Base-by-base conservation (phyloP, 225 moss, liverwort and hornwort genomes). In the Physcomitrium patens region DNA sequence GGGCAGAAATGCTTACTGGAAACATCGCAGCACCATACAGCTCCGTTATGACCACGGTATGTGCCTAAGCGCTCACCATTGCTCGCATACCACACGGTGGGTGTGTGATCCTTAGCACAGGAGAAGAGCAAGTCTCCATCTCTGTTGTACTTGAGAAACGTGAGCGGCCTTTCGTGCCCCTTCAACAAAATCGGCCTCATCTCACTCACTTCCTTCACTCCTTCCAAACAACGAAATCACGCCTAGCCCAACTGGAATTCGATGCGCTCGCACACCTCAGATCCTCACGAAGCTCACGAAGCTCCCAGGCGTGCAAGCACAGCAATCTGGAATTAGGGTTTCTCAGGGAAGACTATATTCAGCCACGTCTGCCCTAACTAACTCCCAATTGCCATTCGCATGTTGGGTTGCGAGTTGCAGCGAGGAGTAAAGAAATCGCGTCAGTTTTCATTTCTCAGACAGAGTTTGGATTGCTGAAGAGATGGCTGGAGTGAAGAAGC, bases 141-240 rank as follows among this genome's bases (percentile, higher is more conserved):
- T 52, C 92, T 68, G 46, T 90, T 92, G 68, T 92, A 90, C 77
- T 90, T 90, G 10, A 92, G 77, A 77, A 92, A 90, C 42, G 86
- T 92, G 16, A 92, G 79, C 12, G 86, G 90, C 88, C 92, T 88
- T 69, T 90, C 92, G 12, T 92, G 90, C 14, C 88, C 92, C 73
- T 90, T 90, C 28, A 92, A 78, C 81, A 92, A 63, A 72, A 92
- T 92, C 76, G 92, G 92, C 88, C 92, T 90, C 90, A 92, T 92
- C 49, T 64, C 5, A 7, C 31, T 37, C 31, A 4, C 31, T 37
- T 37, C 31, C 31, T 37, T 7, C 7, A 4, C 31, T 37, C 31
- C 31, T 7, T 37, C 2, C 31, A 4, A 31, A 11, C 9, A 27
- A 14, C 28, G 14, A 26, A 50, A 11, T 27, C 2, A 16, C 17